These are phyloP conservation scores for Penicillium sp. DNA, from an alignment of 2,329 filamentous ascomycete species.

Conservation along the genomic window DNA sequence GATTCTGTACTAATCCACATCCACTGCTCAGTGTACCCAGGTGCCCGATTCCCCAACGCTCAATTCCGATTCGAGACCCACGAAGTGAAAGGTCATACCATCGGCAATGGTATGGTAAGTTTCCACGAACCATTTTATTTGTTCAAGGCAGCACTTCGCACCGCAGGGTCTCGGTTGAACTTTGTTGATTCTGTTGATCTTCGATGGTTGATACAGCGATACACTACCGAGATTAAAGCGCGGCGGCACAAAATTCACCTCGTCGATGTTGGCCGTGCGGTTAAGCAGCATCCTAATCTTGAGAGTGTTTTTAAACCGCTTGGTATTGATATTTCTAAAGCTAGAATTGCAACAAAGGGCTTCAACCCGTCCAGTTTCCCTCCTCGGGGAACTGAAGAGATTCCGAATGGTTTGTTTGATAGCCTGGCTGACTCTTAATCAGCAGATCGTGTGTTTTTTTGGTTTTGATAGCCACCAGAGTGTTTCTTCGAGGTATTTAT, in stretches of 20 bases:
- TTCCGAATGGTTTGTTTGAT: neutral
- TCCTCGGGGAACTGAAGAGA: neutral
- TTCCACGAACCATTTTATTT: conserved; percentile 4
- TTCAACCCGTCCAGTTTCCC: neutral
- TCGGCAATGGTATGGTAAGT: neutral
- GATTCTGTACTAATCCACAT: neutral
- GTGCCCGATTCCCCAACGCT: neutral
- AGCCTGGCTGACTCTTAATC: conserved; percentile 2
- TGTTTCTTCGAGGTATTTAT: neutral
- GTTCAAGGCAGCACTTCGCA: conserved; percentile 4
- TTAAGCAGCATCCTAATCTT: neutral
- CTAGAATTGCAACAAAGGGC: conserved; percentile 1
- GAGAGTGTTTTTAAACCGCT: neutral
- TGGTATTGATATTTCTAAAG: neutral
- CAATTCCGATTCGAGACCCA: neutral
- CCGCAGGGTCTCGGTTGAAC: neutral
- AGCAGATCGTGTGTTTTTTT: neutral
- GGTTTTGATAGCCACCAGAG: neutral
- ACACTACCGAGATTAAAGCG: neutral
- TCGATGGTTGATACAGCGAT: neutral
- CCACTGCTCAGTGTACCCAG: neutral
- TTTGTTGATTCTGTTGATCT: conserved; percentile 2
- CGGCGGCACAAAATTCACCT: neutral
- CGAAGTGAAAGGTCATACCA: neutral
- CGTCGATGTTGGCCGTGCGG: neutral